Base-by-base conservation (phyloP, 2,329 filamentous ascomycete species). In the Cryphonectria radicalis region DNA sequence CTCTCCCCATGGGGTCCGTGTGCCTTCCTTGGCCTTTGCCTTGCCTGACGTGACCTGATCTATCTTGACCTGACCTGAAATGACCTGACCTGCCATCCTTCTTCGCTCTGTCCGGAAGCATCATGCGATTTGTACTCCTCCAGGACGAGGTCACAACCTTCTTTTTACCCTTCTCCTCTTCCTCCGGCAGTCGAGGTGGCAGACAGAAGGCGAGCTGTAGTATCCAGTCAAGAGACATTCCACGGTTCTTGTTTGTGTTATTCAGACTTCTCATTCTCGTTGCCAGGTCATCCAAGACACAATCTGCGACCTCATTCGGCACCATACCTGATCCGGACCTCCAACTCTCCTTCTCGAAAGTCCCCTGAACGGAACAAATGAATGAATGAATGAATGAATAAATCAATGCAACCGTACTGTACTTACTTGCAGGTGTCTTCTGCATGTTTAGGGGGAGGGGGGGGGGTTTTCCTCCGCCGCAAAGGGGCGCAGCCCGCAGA, bases 81-180 rank as follows among this genome's bases (percentile, higher is more conserved):
- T 63, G 60, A 63, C 60, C 60, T 37, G 37, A 63, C 22, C 46
- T 14, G 13, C 13, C 53, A 50, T 50, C 46, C 46, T 22, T 40
- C 59, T 37, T 46, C 60, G 19, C 11, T 37, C 57, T 37, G 57
- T 35, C 57, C 32, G 32, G 14, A 46, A 13, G 25, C 40, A 28
- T 64, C 62, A 64, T n/a, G 62, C 62, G 62, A 64, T 46, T 3
- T 46, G n/a, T 28, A 7, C 3, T 64, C 62, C 62, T 64, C n/a
- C n/a, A 63, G 62, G 40, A 63, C 22, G 43, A 19, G 43, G 43
- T 13, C 13, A 46, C 40, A 28, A 19, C 37, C n/a, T 4, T 59
- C 55, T 40, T 6, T 10, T 37, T 19, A 22, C 19, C 14, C 19
- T 8, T 62, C 19, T 10, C 40, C 35, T 22, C 46, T n/a, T 62